Evolutionary conservation across 192 early-diverging fungal species (phyloP), one percentile per base, ranked within the genome.

Genomic region (Umbelopsis sp.): DNA sequence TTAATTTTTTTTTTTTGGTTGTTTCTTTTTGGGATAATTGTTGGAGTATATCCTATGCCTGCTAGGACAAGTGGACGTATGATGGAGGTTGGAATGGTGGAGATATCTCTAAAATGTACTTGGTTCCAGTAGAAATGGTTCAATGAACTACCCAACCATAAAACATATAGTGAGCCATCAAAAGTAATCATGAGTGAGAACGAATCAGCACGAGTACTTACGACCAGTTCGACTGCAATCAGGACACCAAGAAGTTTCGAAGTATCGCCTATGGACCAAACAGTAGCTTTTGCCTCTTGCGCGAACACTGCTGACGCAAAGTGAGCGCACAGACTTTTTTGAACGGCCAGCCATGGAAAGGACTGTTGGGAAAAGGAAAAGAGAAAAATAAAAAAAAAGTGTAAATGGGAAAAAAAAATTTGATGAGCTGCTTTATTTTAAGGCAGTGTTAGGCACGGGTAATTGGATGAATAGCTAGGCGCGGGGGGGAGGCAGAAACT

Each of bases 241-340:
- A 43, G 76, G 76, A 45, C 76, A 77, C 71, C 62, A 77, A 16
- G 71, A 73, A 26, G 76, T 77, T 56, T 77, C 76, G 66, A 73
- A 77, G 49, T 77, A 77, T 29, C 76, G 68, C 29, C 76, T 45
- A 53, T 77, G 76, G 10, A 77, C 43, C 24, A 77, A 59, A 52
- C 76, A 77, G 22, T 77, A 77, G 56, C 67, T 77, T 32, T 77
- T 77, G 43, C 76, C 70, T 62, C 56, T 62, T 62, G 56, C 25
- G 4, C 56, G 56, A 17, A 62, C 31, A 31, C 16, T 12, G 14
- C 34, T 62, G 2, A 16, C 29, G 14, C 56, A 32, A 62, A 20
- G 56, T 29, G 56, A 6, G 26, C 56, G 56, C 29, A 62, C 56
- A 29, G 56, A 29, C 17, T 62, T 62, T 26, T 62, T 62, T 29